phyloP scores from a whole-genome alignment of 495 filamentous ascomycete species.

The Trichoderma gamsii region DNA sequence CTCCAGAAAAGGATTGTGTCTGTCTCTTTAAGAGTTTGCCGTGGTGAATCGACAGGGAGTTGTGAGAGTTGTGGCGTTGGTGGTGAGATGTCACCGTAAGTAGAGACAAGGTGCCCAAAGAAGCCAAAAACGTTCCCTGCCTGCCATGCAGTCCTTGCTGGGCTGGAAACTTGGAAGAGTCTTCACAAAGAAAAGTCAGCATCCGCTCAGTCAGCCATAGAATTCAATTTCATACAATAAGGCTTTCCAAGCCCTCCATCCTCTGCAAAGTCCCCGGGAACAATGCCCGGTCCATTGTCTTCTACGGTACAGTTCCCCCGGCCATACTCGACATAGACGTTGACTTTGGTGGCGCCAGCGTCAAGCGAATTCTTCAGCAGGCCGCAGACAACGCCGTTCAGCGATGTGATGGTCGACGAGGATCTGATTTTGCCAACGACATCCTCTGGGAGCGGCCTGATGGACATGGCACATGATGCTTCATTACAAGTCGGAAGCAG shows the following conservation, averaged over 20 bases:
- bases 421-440: conserved; percentile 85
- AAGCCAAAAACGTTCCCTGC: conserved; percentile 70
- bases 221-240: conserved; percentile 51
- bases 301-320: conserved; percentile 79
- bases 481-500: background rate
- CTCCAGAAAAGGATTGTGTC: conserved; percentile 55
- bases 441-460: conserved; percentile 65
- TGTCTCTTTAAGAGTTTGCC: conserved; percentile 62
- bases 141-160: conserved; percentile 53
- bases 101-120: conserved; percentile 69
- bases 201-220: background rate
- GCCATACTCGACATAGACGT: conserved; percentile 64
- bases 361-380: conserved; percentile 86
- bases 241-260: conserved; percentile 67
- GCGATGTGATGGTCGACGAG: conserved; percentile 65
- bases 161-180: conserved; percentile 67
- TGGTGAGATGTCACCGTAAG: conserved; percentile 77
- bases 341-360: conserved; percentile 64
- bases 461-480: conserved; percentile 44
- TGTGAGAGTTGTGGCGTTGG: conserved; percentile 53
- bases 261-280: conserved; percentile 61
- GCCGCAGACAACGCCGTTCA: conserved; percentile 67
- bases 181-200: conserved; percentile 32
- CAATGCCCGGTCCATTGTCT: conserved; percentile 81
- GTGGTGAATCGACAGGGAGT: conserved; percentile 65